A percentile compares a stretch with the other conserved stretches of the same genome.
Conservation (phyloP, 495 filamentous ascomycete species). For the Corynascus novoguineensis region DNA sequence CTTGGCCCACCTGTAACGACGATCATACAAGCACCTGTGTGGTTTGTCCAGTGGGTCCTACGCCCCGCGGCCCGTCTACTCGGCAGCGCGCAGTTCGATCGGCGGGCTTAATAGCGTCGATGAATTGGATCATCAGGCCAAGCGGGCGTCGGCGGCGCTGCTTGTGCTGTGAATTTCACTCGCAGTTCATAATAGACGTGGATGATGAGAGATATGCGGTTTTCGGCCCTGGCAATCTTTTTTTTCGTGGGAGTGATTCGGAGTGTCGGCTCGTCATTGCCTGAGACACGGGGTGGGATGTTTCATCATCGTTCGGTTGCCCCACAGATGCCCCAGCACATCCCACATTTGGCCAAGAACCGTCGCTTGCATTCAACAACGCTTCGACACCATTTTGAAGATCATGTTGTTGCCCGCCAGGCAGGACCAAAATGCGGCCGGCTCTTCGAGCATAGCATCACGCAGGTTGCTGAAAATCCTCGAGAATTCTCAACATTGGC, state of each 20-base stretch:
- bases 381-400: not conserved
- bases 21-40: slow-evolving; percentile 5
- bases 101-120: not conserved
- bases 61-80: not conserved
- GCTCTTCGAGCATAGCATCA: not conserved
- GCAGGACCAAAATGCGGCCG: not conserved
- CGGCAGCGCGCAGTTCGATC: not conserved
- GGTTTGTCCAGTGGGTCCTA: not conserved
- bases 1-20: slow-evolving; percentile 3
- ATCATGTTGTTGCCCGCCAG: not conserved
- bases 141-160: no score
- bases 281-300: not conserved
- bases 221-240: not conserved
- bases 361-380: not conserved
- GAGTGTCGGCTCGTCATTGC: not conserved
- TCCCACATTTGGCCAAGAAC: not conserved
- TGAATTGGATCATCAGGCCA: not conserved
- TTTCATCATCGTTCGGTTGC: not conserved
- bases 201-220: not conserved
- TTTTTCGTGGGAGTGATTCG: no score
- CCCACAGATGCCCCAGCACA: not conserved
- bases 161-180: no score
- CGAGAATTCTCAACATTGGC: not conserved
- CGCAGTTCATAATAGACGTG: no score
- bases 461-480: not conserved